phyloP scores from a whole-genome alignment of 2,329 filamentous ascomycete genomes.

The Fusarium stilboides region DNA sequence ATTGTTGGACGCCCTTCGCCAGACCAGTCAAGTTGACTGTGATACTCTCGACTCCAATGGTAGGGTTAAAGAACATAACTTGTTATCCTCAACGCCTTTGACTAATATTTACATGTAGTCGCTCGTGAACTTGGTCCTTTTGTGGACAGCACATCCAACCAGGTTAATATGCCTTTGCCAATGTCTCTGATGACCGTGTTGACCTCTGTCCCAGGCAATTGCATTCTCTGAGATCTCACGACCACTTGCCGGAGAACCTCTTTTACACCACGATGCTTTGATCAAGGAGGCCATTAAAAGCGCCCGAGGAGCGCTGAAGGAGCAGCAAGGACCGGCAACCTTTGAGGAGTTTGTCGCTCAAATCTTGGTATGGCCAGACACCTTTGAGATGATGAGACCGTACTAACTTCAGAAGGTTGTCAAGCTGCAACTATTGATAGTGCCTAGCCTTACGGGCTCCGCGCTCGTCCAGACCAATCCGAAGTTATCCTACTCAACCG shows the following conservation, averaged over 20 bases:
- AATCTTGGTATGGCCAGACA: slow-evolving; percentile 60
- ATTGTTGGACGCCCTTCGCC: slow-evolving; percentile 49
- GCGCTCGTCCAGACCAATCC: slow-evolving; percentile 75
- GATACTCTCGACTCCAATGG: slow-evolving; percentile 56
- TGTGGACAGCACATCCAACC: slow-evolving; percentile 57
- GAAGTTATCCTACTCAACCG: slow-evolving; percentile 65
- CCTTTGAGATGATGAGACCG: rapidly evolving
- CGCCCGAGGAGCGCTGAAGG: slow-evolving; percentile 37
- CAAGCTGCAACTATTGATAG: slow-evolving; percentile 67
- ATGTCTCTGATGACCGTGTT: background rate
- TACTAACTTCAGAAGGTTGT: slow-evolving; percentile 63
- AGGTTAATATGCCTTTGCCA: slow-evolving; percentile 34
- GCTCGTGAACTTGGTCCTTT: slow-evolving; percentile 53
- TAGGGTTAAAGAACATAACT: slow-evolving; percentile 21
- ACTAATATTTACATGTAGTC: slow-evolving; percentile 46
- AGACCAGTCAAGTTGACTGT: slow-evolving; percentile 53
- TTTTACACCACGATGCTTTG: slow-evolving; percentile 50
- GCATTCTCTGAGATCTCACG: slow-evolving; percentile 53
- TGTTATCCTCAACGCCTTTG: too few species aligned
- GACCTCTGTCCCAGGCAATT: slow-evolving; percentile 50
- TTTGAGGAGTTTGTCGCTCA: slow-evolving; percentile 69
- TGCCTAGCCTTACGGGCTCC: slow-evolving; percentile 64
- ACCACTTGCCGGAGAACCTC: slow-evolving; percentile 32
- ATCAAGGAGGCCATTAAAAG: slow-evolving; percentile 49
- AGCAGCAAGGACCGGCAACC: slow-evolving; percentile 42